Percentiles rank a stretch among this genome's conserved stretches.
These are phyloP conservation scores for Panaeolus papilionaceus DNA, from an alignment of 768 basidiomycete species.

Conservation along the genomic window DNA sequence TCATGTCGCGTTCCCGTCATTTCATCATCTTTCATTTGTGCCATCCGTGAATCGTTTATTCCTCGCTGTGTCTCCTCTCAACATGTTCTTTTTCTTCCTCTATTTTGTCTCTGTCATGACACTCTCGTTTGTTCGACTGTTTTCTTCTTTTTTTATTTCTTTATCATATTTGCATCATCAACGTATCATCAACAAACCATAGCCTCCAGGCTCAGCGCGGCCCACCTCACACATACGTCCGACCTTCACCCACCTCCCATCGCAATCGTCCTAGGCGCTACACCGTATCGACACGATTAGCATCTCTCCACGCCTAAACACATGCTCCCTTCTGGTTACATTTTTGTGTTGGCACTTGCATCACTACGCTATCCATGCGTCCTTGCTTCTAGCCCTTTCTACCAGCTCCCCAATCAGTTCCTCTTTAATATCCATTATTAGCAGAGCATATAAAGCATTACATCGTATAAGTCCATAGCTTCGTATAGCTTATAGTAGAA, in stretches of 20 bases:
- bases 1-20: neutral
- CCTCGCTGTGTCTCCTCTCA: neutral
- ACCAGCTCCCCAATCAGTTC: neutral
- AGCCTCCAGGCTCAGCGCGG: neutral
- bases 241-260: neutral
- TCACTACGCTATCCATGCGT: conserved; percentile 10
- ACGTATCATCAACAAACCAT: neutral
- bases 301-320: neutral
- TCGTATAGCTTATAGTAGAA: conserved; percentile 1
- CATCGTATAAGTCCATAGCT: conserved; percentile 3
- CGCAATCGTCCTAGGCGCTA: neutral
- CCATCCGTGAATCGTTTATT: neutral
- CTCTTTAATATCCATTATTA: neutral
- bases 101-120: neutral
- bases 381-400: conserved; percentile 3
- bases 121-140: neutral
- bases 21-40: neutral
- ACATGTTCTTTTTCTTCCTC: neutral
- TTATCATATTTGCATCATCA: neutral
- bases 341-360: neutral
- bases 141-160: conserved; percentile 8
- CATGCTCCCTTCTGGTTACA: neutral
- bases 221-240: neutral
- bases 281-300: conserved; percentile 3
- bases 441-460: conserved; percentile 11